Conservation (phyloP, 2,329 filamentous ascomycete species). For the Leptodontidium sp. region DNA sequence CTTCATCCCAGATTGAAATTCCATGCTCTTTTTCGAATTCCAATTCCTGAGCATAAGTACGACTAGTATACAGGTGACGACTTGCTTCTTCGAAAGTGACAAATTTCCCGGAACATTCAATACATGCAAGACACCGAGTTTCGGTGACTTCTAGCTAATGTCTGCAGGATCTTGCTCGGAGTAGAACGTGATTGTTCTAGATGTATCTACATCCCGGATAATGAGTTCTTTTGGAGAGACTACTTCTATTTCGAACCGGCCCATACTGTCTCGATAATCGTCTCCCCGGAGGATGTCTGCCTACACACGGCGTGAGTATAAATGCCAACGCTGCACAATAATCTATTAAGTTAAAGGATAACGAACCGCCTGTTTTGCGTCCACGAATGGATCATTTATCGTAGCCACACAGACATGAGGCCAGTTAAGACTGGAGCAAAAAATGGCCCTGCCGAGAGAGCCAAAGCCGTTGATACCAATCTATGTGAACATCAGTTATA, state of each 20-base stretch:
- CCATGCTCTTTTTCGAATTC: not conserved
- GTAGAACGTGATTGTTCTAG: not conserved
- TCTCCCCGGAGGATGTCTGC: not conserved
- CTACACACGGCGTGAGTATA: not conserved
- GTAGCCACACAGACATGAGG: not conserved
- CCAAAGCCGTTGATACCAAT: slow-evolving; percentile 1
- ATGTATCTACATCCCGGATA: not conserved
- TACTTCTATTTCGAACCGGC: not conserved
- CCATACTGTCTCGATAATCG: not conserved
- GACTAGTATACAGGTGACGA: slow-evolving; percentile 1
- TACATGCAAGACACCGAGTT: not conserved
- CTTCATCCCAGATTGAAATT: no score
- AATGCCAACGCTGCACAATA: not conserved
- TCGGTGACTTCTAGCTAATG: not conserved
- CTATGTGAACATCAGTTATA: not conserved
- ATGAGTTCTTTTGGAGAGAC: not conserved
- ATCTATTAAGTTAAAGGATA: not conserved
- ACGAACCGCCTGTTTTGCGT: slow-evolving; percentile 4
- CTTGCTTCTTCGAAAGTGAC: not conserved
- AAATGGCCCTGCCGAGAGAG: not conserved
- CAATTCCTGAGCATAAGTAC: not conserved
- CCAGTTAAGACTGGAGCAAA: not conserved
- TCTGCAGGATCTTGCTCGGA: not conserved
- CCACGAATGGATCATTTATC: slow-evolving; percentile 4
- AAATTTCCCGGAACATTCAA: not conserved